Conservation (phyloP, 495 filamentous ascomycete species). For the Xylaria castorea region DNA sequence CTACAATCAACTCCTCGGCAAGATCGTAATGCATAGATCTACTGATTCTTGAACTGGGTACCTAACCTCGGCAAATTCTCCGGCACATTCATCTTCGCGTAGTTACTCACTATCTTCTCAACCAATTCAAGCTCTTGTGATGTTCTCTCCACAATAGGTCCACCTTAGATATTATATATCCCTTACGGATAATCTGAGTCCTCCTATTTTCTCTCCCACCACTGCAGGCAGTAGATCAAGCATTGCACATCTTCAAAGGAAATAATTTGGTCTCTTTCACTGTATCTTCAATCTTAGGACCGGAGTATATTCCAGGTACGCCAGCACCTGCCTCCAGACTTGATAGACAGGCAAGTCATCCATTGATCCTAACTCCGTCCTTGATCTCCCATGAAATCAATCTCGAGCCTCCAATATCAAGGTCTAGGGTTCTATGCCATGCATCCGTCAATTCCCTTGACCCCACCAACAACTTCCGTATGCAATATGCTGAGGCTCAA, state of each 20-base stretch:
- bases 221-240: background rate
- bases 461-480: background rate
- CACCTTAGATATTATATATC: background rate
- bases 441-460: background rate
- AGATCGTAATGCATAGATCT: background rate
- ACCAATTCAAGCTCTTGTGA: background rate
- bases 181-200: background rate
- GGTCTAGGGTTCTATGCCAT: background rate
- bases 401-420: background rate
- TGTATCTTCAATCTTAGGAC: background rate
- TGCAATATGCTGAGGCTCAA: background rate
- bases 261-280: background rate
- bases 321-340: background rate
- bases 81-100: background rate
- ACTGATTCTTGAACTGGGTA: background rate
- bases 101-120: too few species aligned
- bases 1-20: too few species aligned
- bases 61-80: background rate
- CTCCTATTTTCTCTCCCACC: background rate
- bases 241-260: background rate
- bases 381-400: background rate
- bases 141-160: background rate
- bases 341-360: background rate
- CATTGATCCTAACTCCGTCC: background rate
- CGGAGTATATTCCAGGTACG: background rate